Evolutionary conservation across 2,329 filamentous ascomycete genomes (phyloP).

Genomic region (Phaeoacremonium minimum): DNA sequence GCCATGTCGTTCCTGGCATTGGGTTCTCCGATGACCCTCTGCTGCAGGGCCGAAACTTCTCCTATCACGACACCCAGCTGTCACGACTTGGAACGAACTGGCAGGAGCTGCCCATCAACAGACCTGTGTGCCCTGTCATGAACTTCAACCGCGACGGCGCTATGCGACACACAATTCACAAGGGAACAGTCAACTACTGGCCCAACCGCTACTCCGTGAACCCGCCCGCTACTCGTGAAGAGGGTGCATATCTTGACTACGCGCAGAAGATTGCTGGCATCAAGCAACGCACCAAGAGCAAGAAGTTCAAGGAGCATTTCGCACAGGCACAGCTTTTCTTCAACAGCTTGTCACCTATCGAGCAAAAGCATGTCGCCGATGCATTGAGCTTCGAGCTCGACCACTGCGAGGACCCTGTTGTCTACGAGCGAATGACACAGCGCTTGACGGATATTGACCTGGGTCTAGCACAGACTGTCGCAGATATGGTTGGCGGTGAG

Average conservation of each 20-base stretch:
- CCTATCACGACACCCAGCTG: slow-evolving; percentile 65
- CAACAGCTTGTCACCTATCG: slow-evolving; percentile 66
- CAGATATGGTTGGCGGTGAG: slow-evolving; percentile 63
- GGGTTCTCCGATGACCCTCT: slow-evolving; percentile 75
- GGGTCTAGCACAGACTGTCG: slow-evolving; percentile 63
- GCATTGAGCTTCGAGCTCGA: slow-evolving; percentile 70
- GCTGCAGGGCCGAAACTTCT: slow-evolving; percentile 68
- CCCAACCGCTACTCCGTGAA: slow-evolving; percentile 64
- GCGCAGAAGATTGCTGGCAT: slow-evolving; percentile 62
- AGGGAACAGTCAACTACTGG: slow-evolving; percentile 75
- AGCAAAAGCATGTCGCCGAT: slow-evolving; percentile 58
- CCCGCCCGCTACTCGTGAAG: slow-evolving; percentile 56
- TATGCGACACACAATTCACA: slow-evolving; percentile 68
- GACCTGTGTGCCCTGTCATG: slow-evolving; percentile 69
- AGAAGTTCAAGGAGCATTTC: slow-evolving; percentile 75
- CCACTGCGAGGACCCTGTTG: slow-evolving; percentile 74
- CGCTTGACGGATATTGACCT: slow-evolving; percentile 71
- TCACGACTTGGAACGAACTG: slow-evolving; percentile 67
- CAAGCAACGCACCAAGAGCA: slow-evolving; percentile 64
- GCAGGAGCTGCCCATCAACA: slow-evolving; percentile 74
- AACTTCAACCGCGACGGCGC: slow-evolving; percentile 74
- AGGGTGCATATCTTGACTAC: slow-evolving; percentile 68
- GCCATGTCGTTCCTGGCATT: slow-evolving; percentile 74
- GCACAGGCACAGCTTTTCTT: slow-evolving; percentile 79
- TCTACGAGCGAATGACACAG: slow-evolving; percentile 66